These are phyloP conservation scores for Penicillium sp. DNA, from an alignment of 2,329 filamentous ascomycete species.

Conservation along the genomic window DNA sequence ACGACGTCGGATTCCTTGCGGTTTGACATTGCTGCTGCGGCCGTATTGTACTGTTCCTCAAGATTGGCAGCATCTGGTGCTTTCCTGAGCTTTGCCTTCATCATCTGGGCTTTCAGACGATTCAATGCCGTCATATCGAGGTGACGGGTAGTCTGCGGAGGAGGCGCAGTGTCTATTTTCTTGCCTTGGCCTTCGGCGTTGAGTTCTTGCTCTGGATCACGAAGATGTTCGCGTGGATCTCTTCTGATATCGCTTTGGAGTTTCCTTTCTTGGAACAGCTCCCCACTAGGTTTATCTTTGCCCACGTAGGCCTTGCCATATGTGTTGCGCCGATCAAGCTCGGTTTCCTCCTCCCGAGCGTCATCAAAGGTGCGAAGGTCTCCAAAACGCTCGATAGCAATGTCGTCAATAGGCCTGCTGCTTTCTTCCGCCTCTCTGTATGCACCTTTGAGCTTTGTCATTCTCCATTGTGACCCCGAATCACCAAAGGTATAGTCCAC, in stretches of 20 bases:
- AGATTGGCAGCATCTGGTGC: slow-evolving; percentile 72
- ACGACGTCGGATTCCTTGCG: slow-evolving; percentile 65
- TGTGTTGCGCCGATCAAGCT: slow-evolving; percentile 74
- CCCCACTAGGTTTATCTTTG: slow-evolving; percentile 82
- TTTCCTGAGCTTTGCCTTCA: slow-evolving; percentile 87
- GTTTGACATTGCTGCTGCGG: slow-evolving; percentile 61
- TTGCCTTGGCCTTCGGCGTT: slow-evolving; percentile 52
- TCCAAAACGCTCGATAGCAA: slow-evolving; percentile 80
- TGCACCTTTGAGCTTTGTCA: slow-evolving; percentile 88
- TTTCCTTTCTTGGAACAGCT: slow-evolving; percentile 76
- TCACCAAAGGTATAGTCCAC: slow-evolving; percentile 87
- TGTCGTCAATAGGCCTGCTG: slow-evolving; percentile 70
- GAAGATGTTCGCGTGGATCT: slow-evolving; percentile 26
- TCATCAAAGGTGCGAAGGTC: slow-evolving; percentile 83
- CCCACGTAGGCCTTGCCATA: slow-evolving; percentile 84
- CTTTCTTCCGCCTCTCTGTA: slow-evolving; percentile 75
- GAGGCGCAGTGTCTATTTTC: slow-evolving; percentile 55
- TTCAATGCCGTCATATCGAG: slow-evolving; percentile 81
- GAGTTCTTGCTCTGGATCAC: slow-evolving; percentile 37
- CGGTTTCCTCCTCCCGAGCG: slow-evolving; percentile 86
- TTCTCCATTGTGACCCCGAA: slow-evolving; percentile 85
- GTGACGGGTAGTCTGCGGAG: slow-evolving; percentile 48
- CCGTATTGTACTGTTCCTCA: slow-evolving; percentile 78
- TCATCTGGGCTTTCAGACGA: slow-evolving; percentile 84
- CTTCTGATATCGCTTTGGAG: slow-evolving; percentile 54